Base-by-base conservation (phyloP, 2,329 filamentous ascomycete genomes). In the Pseudogymnoascus sp. region DNA sequence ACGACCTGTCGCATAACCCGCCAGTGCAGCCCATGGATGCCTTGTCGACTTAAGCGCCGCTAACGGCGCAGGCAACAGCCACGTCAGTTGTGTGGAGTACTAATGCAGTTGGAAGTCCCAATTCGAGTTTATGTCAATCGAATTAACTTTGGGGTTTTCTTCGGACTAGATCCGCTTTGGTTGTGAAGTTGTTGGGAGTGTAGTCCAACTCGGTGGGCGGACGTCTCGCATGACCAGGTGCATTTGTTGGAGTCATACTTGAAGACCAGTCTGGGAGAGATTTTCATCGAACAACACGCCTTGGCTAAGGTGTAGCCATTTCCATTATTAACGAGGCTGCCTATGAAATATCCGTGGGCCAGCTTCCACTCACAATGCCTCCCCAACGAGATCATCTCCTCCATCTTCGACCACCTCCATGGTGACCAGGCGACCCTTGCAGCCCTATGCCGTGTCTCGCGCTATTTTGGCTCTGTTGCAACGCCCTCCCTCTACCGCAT, bases 351-450 rank as follows among this genome's bases (percentile, higher is more conserved):
- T 36, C 28, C 5, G n/a, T 21, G 28, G n/a, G 28, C 28, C 14
- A 56, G 50, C 28, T 36, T 56, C 16, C 28, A 21, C n/a, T 12
- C 28, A 56, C 50, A 4, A 56, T 56, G 50, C 10, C 28, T 56
- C 28, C 50, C 50, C 28, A 56, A 56, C 16, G 50, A 56, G 50
- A 56, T 56, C 50, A 56, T 56, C 50, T 56, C 50, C 10, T 5
- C 50, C 28, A 34, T 56, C n/a, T 36, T 56, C n/a, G 11, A 5
- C 28, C 16, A 56, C 5, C 50, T 36, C 28, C 2, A 34, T 14
- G 28, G 28, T 21, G 50, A 56, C 1, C 10, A 7, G 6, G 50
- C 8, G 4, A 36, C 50, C 1, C 50, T 56, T 16, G 2, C 14
- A 21, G 50, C 50, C 16, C 6, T 56, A 18, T 56, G 50, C 12